A percentile compares a stretch with the other conserved stretches of the same genome.
Conservation (phyloP, 371 early-diverging fungal genomes). For the Mucor sp. region DNA sequence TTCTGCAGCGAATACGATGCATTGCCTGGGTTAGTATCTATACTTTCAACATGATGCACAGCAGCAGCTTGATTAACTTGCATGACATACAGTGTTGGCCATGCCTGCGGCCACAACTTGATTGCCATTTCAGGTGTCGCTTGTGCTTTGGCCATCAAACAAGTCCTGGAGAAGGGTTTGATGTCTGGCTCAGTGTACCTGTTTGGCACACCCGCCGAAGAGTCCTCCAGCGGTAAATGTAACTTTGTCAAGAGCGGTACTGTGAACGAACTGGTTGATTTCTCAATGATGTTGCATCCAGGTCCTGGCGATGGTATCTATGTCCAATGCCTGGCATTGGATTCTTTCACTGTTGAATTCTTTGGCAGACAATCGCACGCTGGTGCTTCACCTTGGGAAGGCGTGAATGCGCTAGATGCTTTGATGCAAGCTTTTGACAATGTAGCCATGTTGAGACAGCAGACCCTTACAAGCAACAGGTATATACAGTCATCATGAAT, state of each 20-base stretch:
- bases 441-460: slow-evolving; percentile 71
- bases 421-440: slow-evolving; percentile 61
- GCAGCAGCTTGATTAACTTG: not conserved
- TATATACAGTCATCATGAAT: slow-evolving; percentile 7
- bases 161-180: slow-evolving; percentile 51
- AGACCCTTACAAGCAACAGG: slow-evolving; percentile 59
- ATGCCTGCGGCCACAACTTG: slow-evolving; percentile 70
- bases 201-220: slow-evolving; percentile 86
- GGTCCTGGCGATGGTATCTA: slow-evolving; percentile 31
- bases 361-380: slow-evolving; percentile 70
- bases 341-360: slow-evolving; percentile 52
- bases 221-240: slow-evolving; percentile 73
- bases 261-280: slow-evolving; percentile 60
- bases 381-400: slow-evolving; percentile 59
- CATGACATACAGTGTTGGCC: slow-evolving; percentile 48
- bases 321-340: slow-evolving; percentile 45
- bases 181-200: slow-evolving; percentile 64
- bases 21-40: slow-evolving; percentile 48
- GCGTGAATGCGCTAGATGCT: slow-evolving; percentile 78
- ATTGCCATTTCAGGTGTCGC: slow-evolving; percentile 75
- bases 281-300: slow-evolving; percentile 73
- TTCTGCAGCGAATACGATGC: slow-evolving; percentile 73
- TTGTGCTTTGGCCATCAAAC: slow-evolving; percentile 59
- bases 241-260: slow-evolving; percentile 62
- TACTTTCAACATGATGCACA: not conserved